Evolutionary conservation across 2,329 filamentous ascomycete species (phyloP), one percentile per base, ranked within the genome.

Genomic region (Paraphoma sp.): DNA sequence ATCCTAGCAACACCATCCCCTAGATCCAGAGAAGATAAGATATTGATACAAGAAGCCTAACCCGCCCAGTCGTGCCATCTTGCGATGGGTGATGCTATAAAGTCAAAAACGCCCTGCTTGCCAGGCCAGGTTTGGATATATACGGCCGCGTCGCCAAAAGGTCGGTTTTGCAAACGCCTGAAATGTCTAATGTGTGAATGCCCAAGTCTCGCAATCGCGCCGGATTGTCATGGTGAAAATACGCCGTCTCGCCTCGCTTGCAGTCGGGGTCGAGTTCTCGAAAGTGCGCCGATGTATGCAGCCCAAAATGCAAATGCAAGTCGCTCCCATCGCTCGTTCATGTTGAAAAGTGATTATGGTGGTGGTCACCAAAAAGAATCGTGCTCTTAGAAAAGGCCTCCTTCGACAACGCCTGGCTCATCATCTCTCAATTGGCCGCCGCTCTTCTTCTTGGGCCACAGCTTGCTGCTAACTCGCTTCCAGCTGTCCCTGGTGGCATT

Each of bases 391-490:
- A 75, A 75, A 10, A 74, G 66, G n/a, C 70, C 71, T 33, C 72
- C 72, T 58, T 76, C 74, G 29, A 74, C 70, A 23, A 72, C 72
- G 17, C 68, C 71, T 48, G 73, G 67, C 53, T 75, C 73, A 46
- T 76, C 74, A 45, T 76, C 73, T 53, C 74, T 63, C 45, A 76
- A 61, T 36, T 72, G 68, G 43, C 72, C 67, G 11, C 73, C 72
- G 48, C 73, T 76, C 62, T 74, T 70, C 64, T 78, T 78, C 56
- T 72, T 76, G 16, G 74, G 74, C 71, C 75, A 76, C n/a, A 78
- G 61, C 59, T 76, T 76, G 66, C 74, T 77, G 64, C 74, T 77
- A 54, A 78, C 72, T 36, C 74, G 72, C 57, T 78, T 78, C 75
- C 75, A 78, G 62, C 71, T 73, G 46, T 76, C 72, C 45, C 71